Base-by-base conservation (phyloP, 345 rosid genomes). In the Schrenkiella parvula region DNA sequence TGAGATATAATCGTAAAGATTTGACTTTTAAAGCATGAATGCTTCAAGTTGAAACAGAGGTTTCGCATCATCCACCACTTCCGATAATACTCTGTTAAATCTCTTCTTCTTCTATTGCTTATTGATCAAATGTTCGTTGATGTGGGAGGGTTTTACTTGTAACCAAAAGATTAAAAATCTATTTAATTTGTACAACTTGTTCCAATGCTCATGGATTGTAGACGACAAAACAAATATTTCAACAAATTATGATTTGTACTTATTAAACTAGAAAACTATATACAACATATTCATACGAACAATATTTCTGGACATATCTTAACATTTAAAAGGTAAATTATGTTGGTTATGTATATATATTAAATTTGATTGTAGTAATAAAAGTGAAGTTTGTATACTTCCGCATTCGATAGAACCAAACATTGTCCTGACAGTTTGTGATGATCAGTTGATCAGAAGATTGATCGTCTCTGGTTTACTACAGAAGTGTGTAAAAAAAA, bases 101-200 rank as follows among this genome's bases (percentile, higher is more conserved):
- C 17, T 39, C 22, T 50, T 6, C 60, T 5, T 66, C 7, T 8
- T 31, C 0, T 39, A 23, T 46, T 55, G 57, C 34, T 41, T 51
- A 26, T 60, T 60, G 48, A 25, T 75, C 58, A 61, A 17, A 75
- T 68, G 57, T 31, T 22, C 11, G 52, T 61, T 61, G 2, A 39
- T 23, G 50, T 61, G 66, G 14, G 66, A 60, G 26, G 17, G 12
- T 35, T 57, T 25, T 4, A 60, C 22, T 25, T 39, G 46, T 58
- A 58, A 58, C 15, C 29, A 21, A 37, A 56, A 55, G 41, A 31
- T 55, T 32, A 32, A 18, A 56, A 32, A 18, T 32, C 8, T 31
- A 32, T 56, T 12, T 14, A 28, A 53, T 29, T 42, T 25, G 19
- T 57, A 12, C 4, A 57, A 17, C 22, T 54, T 54, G 18, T 52